Conservation (phyloP, 495 filamentous ascomycete genomes). For the Tetracladium marchalianum region DNA sequence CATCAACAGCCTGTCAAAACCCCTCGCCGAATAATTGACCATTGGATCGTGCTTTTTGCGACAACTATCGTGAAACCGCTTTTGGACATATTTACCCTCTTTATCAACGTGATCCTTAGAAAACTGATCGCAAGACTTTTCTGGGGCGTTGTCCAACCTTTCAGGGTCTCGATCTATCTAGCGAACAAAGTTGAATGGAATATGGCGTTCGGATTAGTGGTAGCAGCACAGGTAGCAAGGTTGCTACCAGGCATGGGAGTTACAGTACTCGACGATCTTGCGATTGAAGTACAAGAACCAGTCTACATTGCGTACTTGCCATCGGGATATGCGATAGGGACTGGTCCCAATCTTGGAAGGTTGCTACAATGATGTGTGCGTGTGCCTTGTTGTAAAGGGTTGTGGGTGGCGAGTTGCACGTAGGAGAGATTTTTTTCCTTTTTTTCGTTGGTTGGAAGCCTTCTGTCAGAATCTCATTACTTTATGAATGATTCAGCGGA, state of each 20-base stretch:
- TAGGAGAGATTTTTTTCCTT: too few species aligned
- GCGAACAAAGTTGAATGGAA: neutral
- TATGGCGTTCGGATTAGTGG: neutral
- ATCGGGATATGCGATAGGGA: neutral
- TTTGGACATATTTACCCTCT: too few species aligned
- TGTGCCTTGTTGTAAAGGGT: neutral
- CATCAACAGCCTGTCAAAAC: neutral
- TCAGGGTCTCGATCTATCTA: neutral
- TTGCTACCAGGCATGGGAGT: slow-evolving; percentile 1
- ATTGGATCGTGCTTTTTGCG: too few species aligned
- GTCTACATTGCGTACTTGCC: neutral
- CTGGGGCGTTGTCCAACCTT: neutral
- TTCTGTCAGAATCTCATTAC: too few species aligned
- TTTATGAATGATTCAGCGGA: too few species aligned
- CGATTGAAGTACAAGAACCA: neutral
- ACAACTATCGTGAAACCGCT: too few species aligned
- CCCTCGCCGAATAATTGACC: neutral
- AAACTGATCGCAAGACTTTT: neutral
- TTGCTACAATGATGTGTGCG: neutral
- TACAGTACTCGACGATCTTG: neutral
- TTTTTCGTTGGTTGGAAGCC: too few species aligned
- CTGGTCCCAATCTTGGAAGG: neutral
- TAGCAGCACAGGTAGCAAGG: slow-evolving; percentile 6
- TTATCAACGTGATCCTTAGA: neutral
- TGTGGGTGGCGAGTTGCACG: neutral